Conservation (phyloP, 148 eudicot species). For the Rheum nobile region DNA sequence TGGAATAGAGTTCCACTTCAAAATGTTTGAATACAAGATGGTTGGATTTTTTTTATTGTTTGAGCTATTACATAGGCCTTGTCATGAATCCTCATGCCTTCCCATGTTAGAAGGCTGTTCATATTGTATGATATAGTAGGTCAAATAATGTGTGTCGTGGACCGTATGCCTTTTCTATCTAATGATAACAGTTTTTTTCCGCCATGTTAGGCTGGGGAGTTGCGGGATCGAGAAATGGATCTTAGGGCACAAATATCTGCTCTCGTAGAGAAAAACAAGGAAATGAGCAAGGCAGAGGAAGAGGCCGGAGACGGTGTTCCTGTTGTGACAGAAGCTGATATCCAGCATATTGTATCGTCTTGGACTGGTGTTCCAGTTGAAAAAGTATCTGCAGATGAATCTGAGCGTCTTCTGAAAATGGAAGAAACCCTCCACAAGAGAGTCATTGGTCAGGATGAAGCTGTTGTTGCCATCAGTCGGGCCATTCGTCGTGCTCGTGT, state of each 20-base stretch:
- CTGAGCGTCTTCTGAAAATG: slow-evolving; percentile 14
- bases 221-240: slow-evolving; percentile 39
- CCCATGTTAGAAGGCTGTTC: background rate
- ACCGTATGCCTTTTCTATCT: background rate
- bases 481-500: slow-evolving; percentile 20
- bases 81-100: background rate
- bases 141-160: background rate
- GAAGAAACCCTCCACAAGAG: slow-evolving; percentile 11
- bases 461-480: slow-evolving; percentile 16
- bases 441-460: slow-evolving; percentile 19
- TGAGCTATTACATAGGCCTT: background rate
- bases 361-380: slow-evolving; percentile 20
- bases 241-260: slow-evolving; percentile 26
- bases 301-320: slow-evolving; percentile 21
- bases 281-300: slow-evolving; percentile 42
- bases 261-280: slow-evolving; percentile 30
- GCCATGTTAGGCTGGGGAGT: slow-evolving; percentile 28
- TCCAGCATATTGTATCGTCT: slow-evolving; percentile 12
- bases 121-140: background rate
- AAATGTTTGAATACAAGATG: background rate
- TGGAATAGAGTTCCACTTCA: background rate
- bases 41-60: background rate
- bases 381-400: slow-evolving; percentile 13
- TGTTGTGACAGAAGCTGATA: slow-evolving; percentile 11
- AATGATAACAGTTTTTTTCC: background rate